Conservation (phyloP, 306 rosid species). For the Malus sieversii region DNA sequence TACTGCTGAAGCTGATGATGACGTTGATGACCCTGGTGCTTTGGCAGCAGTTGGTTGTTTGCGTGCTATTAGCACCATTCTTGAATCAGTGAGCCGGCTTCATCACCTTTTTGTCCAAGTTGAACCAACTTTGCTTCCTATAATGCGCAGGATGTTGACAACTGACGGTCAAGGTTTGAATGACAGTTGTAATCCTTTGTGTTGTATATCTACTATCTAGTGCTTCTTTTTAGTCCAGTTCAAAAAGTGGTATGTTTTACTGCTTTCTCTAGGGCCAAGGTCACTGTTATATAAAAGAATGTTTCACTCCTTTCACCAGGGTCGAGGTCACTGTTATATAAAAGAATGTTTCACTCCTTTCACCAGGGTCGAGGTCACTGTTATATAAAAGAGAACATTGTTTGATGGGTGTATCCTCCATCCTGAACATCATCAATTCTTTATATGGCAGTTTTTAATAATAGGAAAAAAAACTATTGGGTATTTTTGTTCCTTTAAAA, state of each 20-base stretch:
- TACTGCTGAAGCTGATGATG: slow-evolving; percentile 87
- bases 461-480: not conserved
- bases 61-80: slow-evolving; percentile 92
- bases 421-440: not conserved
- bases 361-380: too few relatives aligned
- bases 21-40: slow-evolving; percentile 87
- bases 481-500: not conserved
- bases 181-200: not conserved
- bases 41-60: slow-evolving; percentile 94
- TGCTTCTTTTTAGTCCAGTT: not conserved
- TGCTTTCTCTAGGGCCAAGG: not conserved
- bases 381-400: not conserved
- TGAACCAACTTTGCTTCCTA: slow-evolving; percentile 87
- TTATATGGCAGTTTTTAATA: not conserved
- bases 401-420: not conserved
- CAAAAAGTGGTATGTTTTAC: not conserved
- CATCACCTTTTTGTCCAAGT: slow-evolving; percentile 73
- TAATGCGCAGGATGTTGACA: slow-evolving; percentile 85
- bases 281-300: not conserved
- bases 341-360: too few relatives aligned
- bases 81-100: slow-evolving; percentile 96
- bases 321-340: not conserved
- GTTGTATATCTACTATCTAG: not conserved
- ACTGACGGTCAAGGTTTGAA: slow-evolving; percentile 86
- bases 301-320: not conserved